Evolutionary conservation across 176 grass and related monocot species (phyloP).

Genomic region (Saccharum officinarum): DNA sequence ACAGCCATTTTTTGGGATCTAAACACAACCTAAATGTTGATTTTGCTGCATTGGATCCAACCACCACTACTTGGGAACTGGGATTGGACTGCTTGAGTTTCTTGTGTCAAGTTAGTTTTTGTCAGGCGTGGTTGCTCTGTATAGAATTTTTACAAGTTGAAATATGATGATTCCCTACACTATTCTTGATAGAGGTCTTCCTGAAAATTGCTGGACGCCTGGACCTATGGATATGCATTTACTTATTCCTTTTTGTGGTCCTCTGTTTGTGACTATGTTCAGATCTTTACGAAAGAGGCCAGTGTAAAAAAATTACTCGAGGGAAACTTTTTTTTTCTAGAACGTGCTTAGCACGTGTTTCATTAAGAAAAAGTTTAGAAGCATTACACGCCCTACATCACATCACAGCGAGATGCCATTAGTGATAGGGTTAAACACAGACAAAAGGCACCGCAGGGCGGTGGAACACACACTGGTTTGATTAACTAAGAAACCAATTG

Average conservation of each 20-base stretch:
- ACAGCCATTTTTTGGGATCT: too few relatives aligned
- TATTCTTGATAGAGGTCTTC: not conserved
- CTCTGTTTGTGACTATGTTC: not conserved
- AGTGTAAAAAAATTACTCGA: too few relatives aligned
- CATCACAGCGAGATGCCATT: too few relatives aligned
- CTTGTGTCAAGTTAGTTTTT: not conserved
- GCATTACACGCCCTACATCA: too few relatives aligned
- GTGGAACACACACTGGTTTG: too few relatives aligned
- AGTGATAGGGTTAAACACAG: too few relatives aligned
- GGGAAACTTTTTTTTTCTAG: too few relatives aligned
- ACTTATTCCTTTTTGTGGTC: not conserved
- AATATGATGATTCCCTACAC: not conserved
- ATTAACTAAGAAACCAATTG: too few relatives aligned
- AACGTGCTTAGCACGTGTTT: too few relatives aligned
- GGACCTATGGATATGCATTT: not conserved
- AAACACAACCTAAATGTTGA: not conserved
- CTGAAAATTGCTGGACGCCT: not conserved
- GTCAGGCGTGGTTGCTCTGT: not conserved
- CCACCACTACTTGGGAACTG: not conserved
- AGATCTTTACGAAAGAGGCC: too few relatives aligned
- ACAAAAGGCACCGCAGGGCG: too few relatives aligned
- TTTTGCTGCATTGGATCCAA: not conserved
- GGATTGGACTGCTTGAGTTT: not conserved
- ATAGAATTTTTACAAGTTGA: not conserved
- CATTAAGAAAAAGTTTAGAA: too few relatives aligned